These are phyloP conservation scores for Hemileccinum rubropunctum DNA, from an alignment of 768 basidiomycete species.

Conservation along the genomic window DNA sequence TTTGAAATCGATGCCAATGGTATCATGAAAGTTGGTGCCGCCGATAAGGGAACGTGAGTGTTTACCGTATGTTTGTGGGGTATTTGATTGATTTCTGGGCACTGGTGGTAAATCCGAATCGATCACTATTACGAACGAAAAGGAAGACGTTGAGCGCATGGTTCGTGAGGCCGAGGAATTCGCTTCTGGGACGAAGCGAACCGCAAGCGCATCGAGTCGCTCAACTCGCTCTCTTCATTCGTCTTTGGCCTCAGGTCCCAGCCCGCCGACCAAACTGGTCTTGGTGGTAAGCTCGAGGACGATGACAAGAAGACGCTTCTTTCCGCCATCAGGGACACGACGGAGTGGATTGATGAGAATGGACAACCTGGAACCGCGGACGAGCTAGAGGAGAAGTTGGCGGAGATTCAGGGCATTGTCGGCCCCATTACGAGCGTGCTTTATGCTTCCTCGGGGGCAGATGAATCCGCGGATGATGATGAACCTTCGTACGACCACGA, in stretches of 20 bases:
- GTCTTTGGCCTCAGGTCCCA: slow-evolving; percentile 88
- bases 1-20: slow-evolving; percentile 96
- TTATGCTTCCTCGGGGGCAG: slow-evolving; percentile 48
- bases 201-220: slow-evolving; percentile 81
- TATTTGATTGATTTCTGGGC: not conserved
- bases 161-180: slow-evolving; percentile 92
- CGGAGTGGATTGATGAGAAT: slow-evolving; percentile 90
- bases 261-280: slow-evolving; percentile 80
- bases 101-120: slow-evolving; percentile 77
- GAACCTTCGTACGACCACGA: slow-evolving; percentile 48
- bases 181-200: slow-evolving; percentile 72
- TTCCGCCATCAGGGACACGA: slow-evolving; percentile 79
- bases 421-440: slow-evolving; percentile 86
- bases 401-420: slow-evolving; percentile 70
- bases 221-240: slow-evolving; percentile 77
- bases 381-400: slow-evolving; percentile 88
- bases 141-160: slow-evolving; percentile 96
- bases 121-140: slow-evolving; percentile 95
- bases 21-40: slow-evolving; percentile 91
- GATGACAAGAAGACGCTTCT: slow-evolving; percentile 85
- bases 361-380: slow-evolving; percentile 74
- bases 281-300: slow-evolving; percentile 82
- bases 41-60: slow-evolving; percentile 90
- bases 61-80: not conserved
- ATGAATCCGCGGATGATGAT: slow-evolving; percentile 38